phyloP scores from a whole-genome alignment of 1,284 basidiomycete genomes.

The Rhodotorula glutinis region DNA sequence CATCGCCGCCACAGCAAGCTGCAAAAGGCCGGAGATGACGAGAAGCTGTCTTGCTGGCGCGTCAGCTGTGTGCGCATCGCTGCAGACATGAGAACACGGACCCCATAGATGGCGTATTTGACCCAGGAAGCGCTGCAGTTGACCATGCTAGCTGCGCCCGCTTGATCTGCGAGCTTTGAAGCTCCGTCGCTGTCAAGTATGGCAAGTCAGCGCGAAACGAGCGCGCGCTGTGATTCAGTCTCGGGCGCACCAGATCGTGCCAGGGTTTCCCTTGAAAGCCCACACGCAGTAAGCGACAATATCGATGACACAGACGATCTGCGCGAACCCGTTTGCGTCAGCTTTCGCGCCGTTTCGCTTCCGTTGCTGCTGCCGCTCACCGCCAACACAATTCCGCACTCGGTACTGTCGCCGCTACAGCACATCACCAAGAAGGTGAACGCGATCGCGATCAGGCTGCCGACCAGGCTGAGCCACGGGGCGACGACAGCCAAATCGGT shows the following conservation, averaged over 20 bases:
- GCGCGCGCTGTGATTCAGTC: no score
- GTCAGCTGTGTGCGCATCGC: no score
- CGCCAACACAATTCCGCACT: not conserved
- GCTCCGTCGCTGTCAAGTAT: not conserved
- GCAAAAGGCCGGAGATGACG: constrained; percentile 6
- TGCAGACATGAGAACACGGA: not conserved
- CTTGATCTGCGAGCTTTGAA: not conserved
- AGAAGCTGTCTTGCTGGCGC: not conserved
- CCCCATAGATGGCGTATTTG: not conserved
- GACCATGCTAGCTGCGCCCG: not conserved
- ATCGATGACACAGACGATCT: constrained; percentile 10
- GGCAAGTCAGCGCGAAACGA: no score
- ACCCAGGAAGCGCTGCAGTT: constrained; percentile 12
- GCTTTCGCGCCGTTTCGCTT: no score
- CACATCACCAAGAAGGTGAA: not conserved
- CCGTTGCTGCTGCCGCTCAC: not conserved
- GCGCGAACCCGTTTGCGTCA: not conserved
- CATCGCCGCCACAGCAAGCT: constrained; percentile 7
- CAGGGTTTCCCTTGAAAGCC: not conserved
- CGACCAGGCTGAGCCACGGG: not conserved
- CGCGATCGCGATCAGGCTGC: not conserved
- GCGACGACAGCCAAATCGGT: not conserved
- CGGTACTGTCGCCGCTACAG: no score
- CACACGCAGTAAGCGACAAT: constrained; percentile 2
- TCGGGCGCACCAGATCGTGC: constrained; percentile 11